Evolutionary conservation across 164 flowering plant genomes (phyloP), one percentile per base, ranked within the genome.

Genomic region (Magnolia changhungtana): DNA sequence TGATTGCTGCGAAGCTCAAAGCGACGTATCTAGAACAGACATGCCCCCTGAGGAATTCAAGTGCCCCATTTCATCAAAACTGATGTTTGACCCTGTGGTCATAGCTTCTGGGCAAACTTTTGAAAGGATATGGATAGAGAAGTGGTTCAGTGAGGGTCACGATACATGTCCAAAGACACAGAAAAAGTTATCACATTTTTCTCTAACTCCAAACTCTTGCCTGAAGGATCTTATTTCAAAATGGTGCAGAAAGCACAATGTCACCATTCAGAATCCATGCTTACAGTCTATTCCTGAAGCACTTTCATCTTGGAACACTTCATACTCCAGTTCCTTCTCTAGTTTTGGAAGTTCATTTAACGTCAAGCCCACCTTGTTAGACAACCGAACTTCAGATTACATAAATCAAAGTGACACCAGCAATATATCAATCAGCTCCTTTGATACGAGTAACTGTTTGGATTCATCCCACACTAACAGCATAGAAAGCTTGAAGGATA

Each of bases 61-160:
- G 67, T 95, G 98, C 78, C 92, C 92, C 20, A 73, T 95, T 75
- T 95, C 98, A 58, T 72, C 59, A 19, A 85, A 80, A 78, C 55
- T 95, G 74, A 92, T 95, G 95, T 81, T 79, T 81, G 98, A 92
- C 81, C 98, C 98, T 16, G 96, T 95, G 63, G 75, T 89, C 70
- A 90, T 95, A 81, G 87, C 90, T 73, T 91, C 98, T 63, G 96
- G 98, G 7, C 85, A 87, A 82, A 90, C 97, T 59, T 95, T 82
- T 85, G 98, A 95, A 76, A 89, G 93, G 84, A 66, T 80, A 61
- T 90, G 88, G 90, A 92, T 92, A 70, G 87, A 90, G 79, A n/a
- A n/a, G 79, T 95, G 98, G 98, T 86, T 95, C 76, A 85, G 82
- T 73, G 94, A 92, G 75, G 98, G 96, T 27, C 29, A 27, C 1